phyloP scores from a whole-genome alignment of 495 filamentous ascomycete species.

The Letharia columbiana region DNA sequence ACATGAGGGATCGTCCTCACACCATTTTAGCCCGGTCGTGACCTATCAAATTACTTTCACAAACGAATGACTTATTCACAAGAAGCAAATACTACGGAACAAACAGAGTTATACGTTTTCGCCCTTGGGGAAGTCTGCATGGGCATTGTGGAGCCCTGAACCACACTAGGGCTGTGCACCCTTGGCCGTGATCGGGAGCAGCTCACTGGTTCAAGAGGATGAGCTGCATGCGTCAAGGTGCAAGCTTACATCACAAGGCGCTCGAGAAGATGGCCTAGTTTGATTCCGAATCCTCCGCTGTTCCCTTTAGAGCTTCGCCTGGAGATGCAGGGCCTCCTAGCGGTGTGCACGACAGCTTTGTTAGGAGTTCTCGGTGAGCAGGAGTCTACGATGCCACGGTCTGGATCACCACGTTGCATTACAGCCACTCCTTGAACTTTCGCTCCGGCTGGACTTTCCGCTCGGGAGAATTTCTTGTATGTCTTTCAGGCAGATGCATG shows the following conservation, averaged over 20 bases:
- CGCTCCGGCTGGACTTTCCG: conserved; percentile 2
- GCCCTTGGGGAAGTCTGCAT: neutral
- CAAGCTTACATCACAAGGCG: conserved; percentile 5
- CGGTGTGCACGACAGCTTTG: neutral
- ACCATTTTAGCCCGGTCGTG: neutral
- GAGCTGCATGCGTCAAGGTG: neutral
- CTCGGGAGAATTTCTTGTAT: neutral
- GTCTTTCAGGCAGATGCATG: neutral
- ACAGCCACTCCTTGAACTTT: neutral
- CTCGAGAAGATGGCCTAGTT: neutral
- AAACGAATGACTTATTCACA: neutral
- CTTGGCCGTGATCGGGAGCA: neutral
- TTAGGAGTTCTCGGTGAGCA: neutral
- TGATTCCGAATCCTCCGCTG: neutral
- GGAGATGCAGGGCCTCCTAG: conserved; percentile 3
- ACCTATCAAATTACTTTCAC: neutral
- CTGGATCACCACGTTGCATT: neutral
- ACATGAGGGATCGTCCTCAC: neutral
- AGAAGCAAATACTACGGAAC: neutral
- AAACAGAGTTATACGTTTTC: neutral
- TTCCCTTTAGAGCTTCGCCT: neutral
- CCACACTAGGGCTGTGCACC: neutral
- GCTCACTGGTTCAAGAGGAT: neutral
- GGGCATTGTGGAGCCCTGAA: neutral
- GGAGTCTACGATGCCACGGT: conserved; percentile 1